A percentile compares a stretch with the other conserved stretches of the same genome.
Conservation (phyloP, 768 basidiomycete genomes). For the Termitomyces sp. region DNA sequence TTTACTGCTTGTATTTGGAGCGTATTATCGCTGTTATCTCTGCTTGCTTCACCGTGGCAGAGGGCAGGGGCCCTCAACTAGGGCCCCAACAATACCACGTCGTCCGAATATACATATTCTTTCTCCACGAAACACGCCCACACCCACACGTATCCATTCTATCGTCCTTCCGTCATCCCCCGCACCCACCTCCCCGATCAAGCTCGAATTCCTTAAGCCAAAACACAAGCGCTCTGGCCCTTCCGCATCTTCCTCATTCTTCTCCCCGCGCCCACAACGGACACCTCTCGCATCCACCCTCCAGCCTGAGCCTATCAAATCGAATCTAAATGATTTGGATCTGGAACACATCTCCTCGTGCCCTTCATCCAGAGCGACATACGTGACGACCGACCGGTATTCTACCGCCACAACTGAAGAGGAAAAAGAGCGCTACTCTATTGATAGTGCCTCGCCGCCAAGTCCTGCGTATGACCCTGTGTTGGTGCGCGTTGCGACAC, state of each 20-base stretch:
- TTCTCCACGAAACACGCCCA: background rate
- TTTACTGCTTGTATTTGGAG: background rate
- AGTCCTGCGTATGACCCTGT: background rate
- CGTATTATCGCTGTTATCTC: constrained; percentile 1
- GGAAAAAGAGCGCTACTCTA: background rate
- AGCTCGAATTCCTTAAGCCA: background rate
- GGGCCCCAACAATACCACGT: background rate
- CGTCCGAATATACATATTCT: background rate
- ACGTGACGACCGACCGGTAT: background rate
- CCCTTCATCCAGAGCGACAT: background rate
- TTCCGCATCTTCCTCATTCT: constrained; percentile 9
- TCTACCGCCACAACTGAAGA: background rate
- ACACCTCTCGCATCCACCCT: background rate
- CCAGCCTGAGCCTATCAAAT: background rate
- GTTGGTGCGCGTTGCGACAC: background rate
- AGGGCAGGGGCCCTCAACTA: background rate
- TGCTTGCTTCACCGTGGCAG: no score
- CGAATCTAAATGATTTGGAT: background rate
- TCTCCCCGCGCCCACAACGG: constrained; percentile 9
- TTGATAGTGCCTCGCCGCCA: background rate
- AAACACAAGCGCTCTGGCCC: background rate
- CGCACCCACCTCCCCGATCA: background rate
- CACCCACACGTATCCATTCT: background rate
- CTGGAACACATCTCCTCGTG: background rate
- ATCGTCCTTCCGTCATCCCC: background rate